Evolutionary conservation across 192 early-diverging fungal genomes (phyloP).

Genomic region (Entomortierella chlamydospora): DNA sequence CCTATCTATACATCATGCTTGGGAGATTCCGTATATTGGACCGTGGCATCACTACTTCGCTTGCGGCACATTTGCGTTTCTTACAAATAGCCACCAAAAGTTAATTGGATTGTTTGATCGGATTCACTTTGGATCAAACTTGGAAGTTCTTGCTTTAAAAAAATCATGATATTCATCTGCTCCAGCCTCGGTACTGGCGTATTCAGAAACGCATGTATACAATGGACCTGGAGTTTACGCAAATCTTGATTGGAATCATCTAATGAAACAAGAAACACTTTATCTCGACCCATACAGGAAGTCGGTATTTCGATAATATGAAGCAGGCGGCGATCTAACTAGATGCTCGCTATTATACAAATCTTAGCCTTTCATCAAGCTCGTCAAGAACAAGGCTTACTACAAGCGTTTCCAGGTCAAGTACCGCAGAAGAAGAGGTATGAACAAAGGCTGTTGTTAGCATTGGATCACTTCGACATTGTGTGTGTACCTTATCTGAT

Average conservation of each 20-base stretch:
- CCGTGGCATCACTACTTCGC: background rate
- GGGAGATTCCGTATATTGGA: background rate
- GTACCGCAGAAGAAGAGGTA: slow-evolving; percentile 98
- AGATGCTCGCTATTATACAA: background rate
- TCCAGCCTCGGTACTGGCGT: no score
- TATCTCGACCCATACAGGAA: no score
- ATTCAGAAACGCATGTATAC: no score
- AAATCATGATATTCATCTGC: no score
- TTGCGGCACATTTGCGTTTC: background rate
- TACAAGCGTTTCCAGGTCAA: slow-evolving; percentile 99
- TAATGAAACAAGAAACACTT: no score
- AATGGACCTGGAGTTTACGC: no score
- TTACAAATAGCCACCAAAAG: no score
- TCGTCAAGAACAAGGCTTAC: slow-evolving; percentile 99
- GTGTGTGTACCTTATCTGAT: slow-evolving; percentile 58
- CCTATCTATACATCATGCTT: background rate
- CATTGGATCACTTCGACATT: background rate
- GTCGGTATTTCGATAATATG: background rate
- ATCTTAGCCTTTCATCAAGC: slow-evolving; percentile 77
- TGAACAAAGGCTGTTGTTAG: background rate
- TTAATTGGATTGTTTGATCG: no score
- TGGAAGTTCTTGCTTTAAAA: no score
- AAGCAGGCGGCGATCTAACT: background rate
- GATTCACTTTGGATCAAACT: no score
- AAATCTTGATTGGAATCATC: no score